Percentiles rank a stretch among this genome's conserved stretches.
These are phyloP conservation scores for Kodamaea nitidulidarum DNA, from an alignment of 805 yeast species.

Conservation along the genomic window DNA sequence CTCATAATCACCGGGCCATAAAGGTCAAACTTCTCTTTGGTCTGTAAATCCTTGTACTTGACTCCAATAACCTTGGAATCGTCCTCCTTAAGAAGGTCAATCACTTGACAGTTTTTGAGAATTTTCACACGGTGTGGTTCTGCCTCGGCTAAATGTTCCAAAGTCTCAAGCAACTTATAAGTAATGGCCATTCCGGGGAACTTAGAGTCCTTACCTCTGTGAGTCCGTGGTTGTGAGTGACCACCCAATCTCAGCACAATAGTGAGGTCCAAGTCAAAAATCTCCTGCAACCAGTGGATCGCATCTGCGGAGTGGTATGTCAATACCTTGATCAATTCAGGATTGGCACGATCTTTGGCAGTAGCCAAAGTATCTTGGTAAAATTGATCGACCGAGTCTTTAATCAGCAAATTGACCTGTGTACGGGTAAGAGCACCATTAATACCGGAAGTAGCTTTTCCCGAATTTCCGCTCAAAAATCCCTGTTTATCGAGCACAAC, in stretches of 20 bases:
- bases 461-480: slow-evolving; percentile 60
- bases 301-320: slow-evolving; percentile 63
- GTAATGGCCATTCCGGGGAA: slow-evolving; percentile 68
- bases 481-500: slow-evolving; percentile 56
- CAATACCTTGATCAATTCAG: slow-evolving; percentile 54
- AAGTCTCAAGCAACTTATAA: slow-evolving; percentile 46
- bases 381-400: slow-evolving; percentile 58
- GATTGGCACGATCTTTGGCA: slow-evolving; percentile 58
- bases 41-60: slow-evolving; percentile 27
- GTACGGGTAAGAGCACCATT: slow-evolving; percentile 69
- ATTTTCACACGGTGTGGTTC: slow-evolving; percentile 39
- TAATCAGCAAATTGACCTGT: slow-evolving; percentile 46
- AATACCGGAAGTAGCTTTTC: slow-evolving; percentile 65
- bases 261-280: slow-evolving; percentile 58
- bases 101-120: slow-evolving; percentile 26
- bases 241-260: slow-evolving; percentile 79
- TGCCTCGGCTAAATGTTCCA: slow-evolving; percentile 43
- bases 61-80: slow-evolving; percentile 26
- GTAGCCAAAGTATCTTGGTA: slow-evolving; percentile 64
- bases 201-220: slow-evolving; percentile 64
- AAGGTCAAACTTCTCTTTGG: slow-evolving; percentile 29
- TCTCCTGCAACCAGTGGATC: slow-evolving; percentile 67
- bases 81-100: slow-evolving; percentile 38
- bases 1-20: slow-evolving; percentile 59
- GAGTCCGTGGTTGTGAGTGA: slow-evolving; percentile 76